Percentiles rank a stretch among this genome's conserved stretches.
Evolutionary conservation across 306 rosid species (phyloP).

Genomic region (Erythrophleum fordii): DNA sequence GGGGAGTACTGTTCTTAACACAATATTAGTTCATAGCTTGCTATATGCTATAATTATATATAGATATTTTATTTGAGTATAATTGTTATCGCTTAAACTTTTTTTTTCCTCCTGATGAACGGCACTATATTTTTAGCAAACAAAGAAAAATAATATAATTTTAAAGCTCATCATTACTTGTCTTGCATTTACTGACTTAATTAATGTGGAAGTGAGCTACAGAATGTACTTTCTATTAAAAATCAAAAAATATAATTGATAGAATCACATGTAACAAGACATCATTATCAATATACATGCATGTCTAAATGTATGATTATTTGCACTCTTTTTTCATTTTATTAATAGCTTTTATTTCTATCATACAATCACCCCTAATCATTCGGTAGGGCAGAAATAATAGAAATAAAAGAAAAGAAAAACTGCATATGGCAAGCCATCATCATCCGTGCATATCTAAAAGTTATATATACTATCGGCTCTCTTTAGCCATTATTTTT

Average conservation of each 20-base stretch:
- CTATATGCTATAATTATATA: neutral
- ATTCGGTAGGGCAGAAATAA: constrained; percentile 34
- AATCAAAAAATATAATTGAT: constrained; percentile 25
- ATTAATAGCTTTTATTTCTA: constrained; percentile 12
- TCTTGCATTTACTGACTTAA: constrained; percentile 45
- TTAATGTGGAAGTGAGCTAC: constrained; percentile 39
- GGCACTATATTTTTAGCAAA: neutral
- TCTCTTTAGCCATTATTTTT: neutral
- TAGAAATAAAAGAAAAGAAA: neutral
- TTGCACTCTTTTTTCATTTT: constrained; percentile 25
- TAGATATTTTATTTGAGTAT: neutral
- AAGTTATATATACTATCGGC: neutral
- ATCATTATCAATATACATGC: constrained; percentile 45
- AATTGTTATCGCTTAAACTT: neutral
- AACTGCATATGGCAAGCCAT: constrained; percentile 10
- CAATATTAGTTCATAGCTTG: neutral
- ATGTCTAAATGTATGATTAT: constrained; percentile 35
- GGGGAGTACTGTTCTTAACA: neutral
- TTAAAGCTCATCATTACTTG: constrained; percentile 42
- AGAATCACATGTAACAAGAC: constrained; percentile 31
- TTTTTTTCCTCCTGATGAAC: neutral
- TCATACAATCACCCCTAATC: constrained; percentile 36
- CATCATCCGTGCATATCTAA: constrained; percentile 41
- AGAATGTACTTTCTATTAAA: constrained; percentile 35
- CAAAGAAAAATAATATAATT: neutral